Conservation (phyloP, 495 filamentous ascomycete genomes). For the Emericellopsis terricola region DNA sequence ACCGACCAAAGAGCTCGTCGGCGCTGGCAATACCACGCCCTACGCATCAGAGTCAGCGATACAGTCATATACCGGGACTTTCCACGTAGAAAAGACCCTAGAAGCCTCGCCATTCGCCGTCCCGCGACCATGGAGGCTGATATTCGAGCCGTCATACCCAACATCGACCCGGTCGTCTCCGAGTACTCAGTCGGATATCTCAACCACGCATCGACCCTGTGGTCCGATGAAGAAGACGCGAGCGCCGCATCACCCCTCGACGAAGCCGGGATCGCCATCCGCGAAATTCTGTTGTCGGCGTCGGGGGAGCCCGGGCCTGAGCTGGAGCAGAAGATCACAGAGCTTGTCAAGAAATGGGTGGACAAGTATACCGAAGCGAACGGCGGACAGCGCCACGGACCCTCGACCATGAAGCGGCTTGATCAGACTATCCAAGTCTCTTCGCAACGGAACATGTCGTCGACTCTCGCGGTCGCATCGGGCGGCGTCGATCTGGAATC, state of each 20-base stretch:
- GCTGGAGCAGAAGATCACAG: constrained; percentile 59
- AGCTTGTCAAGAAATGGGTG: constrained; percentile 83
- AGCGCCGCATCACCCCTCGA: constrained; percentile 51
- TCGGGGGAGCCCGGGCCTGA: constrained; percentile 52
- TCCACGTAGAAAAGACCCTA: too few species aligned
- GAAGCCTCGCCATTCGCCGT: too few species aligned
- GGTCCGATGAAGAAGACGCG: constrained; percentile 55
- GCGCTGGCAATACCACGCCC: too few species aligned
- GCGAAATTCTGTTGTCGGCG: constrained; percentile 73
- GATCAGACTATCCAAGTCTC: constrained; percentile 94
- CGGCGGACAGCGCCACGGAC: constrained; percentile 37
- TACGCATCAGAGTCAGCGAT: too few species aligned
- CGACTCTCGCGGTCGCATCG: constrained; percentile 74
- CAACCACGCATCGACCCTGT: constrained; percentile 74
- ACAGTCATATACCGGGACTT: too few species aligned
- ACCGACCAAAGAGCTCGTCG: too few species aligned
- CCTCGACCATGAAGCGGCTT: constrained; percentile 65
- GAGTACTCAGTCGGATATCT: constrained; percentile 92
- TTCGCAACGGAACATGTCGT: constrained; percentile 85
- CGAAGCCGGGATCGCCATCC: constrained; percentile 72
- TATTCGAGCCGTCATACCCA: constrained; percentile 71
- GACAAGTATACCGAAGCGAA: constrained; percentile 56
- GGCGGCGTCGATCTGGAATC: constrained; percentile 84
- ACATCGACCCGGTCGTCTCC: constrained; percentile 75
- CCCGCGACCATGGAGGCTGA: constrained; percentile 63